A percentile compares a stretch with the other conserved stretches of the same genome.
These are phyloP conservation scores for Chrysoporthe cubensis DNA, from an alignment of 2,329 filamentous ascomycete species.

Conservation along the genomic window DNA sequence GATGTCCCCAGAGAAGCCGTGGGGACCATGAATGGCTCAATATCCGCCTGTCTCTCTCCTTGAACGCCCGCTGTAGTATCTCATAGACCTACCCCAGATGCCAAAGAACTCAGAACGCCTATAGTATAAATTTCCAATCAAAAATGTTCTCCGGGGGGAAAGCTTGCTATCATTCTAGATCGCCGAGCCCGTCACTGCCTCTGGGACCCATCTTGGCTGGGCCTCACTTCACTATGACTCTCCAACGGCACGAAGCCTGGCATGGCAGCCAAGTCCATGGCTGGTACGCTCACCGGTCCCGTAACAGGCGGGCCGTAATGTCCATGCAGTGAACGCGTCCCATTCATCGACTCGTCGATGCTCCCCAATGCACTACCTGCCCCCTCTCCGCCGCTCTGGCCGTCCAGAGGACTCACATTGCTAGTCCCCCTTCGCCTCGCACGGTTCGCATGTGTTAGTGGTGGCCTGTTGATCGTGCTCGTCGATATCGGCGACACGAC, in stretches of 20 bases:
- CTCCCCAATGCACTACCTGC: constrained; percentile 34
- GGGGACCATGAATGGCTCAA: neutral
- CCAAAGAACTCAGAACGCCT: neutral
- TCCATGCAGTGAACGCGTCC: constrained; percentile 44
- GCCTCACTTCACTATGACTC: constrained; percentile 1
- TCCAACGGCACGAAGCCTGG: constrained; percentile 20
- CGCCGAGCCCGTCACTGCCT: neutral
- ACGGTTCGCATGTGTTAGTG: constrained; percentile 11
- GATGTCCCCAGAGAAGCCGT: neutral
- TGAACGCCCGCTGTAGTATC: neutral
- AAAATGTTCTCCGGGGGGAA: neutral
- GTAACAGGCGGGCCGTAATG: constrained; percentile 48
- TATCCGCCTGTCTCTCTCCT: neutral
- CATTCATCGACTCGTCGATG: constrained; percentile 43
- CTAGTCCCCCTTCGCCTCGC: constrained; percentile 37
- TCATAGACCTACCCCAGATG: neutral
- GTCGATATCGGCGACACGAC: constrained; percentile 21
- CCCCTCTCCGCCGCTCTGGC: constrained; percentile 31
- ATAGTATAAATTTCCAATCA: neutral
- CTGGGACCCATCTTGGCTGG: neutral
- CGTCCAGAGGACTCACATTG: constrained; percentile 32
- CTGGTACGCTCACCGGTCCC: constrained; percentile 31
- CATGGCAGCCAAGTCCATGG: constrained; percentile 26
- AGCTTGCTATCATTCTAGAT: neutral
- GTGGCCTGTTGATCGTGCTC: constrained; percentile 9